phyloP scores from a whole-genome alignment of 164 flowering plant species.

The Taxillus chinensis region DNA sequence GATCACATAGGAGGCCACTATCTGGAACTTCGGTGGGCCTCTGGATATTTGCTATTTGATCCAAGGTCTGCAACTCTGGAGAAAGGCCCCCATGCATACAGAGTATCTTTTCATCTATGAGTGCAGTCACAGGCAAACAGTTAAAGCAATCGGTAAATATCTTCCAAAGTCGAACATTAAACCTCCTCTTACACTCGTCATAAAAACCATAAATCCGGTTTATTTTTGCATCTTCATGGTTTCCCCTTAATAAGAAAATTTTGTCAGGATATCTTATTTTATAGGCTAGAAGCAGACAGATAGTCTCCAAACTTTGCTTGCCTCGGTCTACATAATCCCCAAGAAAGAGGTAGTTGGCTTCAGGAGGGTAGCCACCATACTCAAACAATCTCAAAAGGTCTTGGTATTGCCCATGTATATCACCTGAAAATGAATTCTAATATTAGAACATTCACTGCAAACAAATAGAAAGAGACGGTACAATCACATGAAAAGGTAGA shows the following conservation, averaged over 20 bases:
- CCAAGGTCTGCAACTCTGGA: constrained; percentile 29
- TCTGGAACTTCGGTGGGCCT: constrained; percentile 49
- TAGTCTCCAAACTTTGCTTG: constrained; percentile 45
- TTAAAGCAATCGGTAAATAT: constrained; percentile 51
- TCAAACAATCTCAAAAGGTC: constrained; percentile 45
- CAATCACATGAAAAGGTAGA: neutral
- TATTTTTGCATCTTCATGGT: constrained; percentile 46
- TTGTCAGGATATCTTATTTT: constrained; percentile 43
- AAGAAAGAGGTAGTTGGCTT: constrained; percentile 39
- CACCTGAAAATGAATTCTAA: constrained; percentile 23
- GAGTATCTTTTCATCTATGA: constrained; percentile 34
- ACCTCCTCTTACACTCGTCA: constrained; percentile 52
- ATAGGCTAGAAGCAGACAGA: constrained; percentile 43
- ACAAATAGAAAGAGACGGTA: neutral
- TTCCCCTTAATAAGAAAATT: constrained; percentile 33
- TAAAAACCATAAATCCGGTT: constrained; percentile 52
- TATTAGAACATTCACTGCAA: neutral
- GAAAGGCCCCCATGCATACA: constrained; percentile 57
- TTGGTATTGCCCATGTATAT: constrained; percentile 48
- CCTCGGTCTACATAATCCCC: constrained; percentile 56
- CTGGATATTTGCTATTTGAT: constrained; percentile 26
- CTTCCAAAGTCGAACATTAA: constrained; percentile 51
- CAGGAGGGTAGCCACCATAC: constrained; percentile 44
- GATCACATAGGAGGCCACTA: constrained; percentile 39
- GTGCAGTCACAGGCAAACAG: constrained; percentile 47